Percentiles rank a stretch among this genome's conserved stretches.
These are phyloP conservation scores for Suillus weaverae DNA, from an alignment of 768 basidiomycete genomes.

Conservation along the genomic window DNA sequence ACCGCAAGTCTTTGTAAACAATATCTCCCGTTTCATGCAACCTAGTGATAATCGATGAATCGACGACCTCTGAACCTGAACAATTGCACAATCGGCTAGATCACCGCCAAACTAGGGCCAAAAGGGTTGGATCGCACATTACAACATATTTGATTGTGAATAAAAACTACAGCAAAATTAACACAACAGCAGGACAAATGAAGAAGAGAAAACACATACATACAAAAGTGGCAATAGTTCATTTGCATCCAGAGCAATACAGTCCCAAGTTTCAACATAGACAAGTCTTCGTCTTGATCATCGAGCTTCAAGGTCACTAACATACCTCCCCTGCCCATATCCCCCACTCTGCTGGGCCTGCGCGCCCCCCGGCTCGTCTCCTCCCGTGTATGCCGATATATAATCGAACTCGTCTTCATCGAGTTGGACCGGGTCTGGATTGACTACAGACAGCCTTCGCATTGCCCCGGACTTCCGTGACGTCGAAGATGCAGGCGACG, in stretches of 20 bases:
- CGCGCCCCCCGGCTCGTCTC: constrained; percentile 11
- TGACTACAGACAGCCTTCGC: constrained; percentile 28
- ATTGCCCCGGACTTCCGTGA: constrained; percentile 13
- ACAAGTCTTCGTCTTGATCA: not conserved
- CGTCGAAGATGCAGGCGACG: constrained; percentile 32
- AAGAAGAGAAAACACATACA: not conserved
- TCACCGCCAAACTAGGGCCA: not conserved
- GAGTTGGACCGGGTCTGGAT: constrained; percentile 25
- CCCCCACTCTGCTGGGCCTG: constrained; percentile 19
- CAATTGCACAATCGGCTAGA: not conserved
- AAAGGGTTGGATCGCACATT: not conserved
- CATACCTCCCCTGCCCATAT: constrained; percentile 46
- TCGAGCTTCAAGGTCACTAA: constrained; percentile 44
- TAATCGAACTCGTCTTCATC: constrained; percentile 56
- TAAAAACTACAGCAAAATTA: not conserved
- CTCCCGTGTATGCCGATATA: constrained; percentile 50
- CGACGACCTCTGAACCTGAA: not conserved
- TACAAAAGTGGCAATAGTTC: not conserved
- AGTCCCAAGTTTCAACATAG: not conserved
- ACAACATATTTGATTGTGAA: not conserved
- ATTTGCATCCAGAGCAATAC: not conserved
- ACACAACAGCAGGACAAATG: not conserved
- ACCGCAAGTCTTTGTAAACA: not conserved
- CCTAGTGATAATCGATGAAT: not conserved
- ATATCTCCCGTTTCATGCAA: not conserved